A percentile compares a stretch with the other conserved stretches of the same genome.
Conservation (phyloP, 257 asterid genomes). For the Nicotiana knightiana region DNA sequence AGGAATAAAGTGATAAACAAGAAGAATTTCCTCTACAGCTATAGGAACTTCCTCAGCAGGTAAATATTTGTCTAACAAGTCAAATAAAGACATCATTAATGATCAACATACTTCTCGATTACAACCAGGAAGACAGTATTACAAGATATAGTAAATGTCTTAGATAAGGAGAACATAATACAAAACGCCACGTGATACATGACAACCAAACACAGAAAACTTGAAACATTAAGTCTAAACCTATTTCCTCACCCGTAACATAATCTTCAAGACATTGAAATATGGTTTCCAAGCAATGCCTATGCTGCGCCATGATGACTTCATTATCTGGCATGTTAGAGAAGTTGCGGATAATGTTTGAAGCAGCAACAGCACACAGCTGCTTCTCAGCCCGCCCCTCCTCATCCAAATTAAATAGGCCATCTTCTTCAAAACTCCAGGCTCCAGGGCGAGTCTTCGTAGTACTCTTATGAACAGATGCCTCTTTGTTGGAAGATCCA, state of each 20-base stretch:
- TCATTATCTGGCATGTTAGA: slow-evolving; percentile 98
- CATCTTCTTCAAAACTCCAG: slow-evolving; percentile 99
- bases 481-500: slow-evolving; percentile 57
- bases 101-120: not conserved
- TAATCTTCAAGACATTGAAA: slow-evolving; percentile 92
- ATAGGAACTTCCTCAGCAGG: not conserved
- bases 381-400: slow-evolving; percentile 97
- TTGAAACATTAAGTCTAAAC: not conserved
- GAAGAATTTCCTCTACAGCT: not conserved
- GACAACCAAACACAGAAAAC: not conserved
- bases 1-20: not conserved
- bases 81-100: not conserved
- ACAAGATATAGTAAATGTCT: not conserved
- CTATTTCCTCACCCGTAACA: slow-evolving; percentile 54
- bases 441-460: slow-evolving; percentile 55
- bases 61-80: not conserved
- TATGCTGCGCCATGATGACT: slow-evolving; percentile 87
- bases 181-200: slow-evolving; percentile 2
- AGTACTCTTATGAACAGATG: slow-evolving; percentile 42
- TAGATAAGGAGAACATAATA: not conserved
- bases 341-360: slow-evolving; percentile 84
- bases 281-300: slow-evolving; percentile 89
- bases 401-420: slow-evolving; percentile 85
- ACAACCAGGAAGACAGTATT: not conserved
- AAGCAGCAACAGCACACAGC: slow-evolving; percentile 93